Conservation (phyloP, 1,139 yeast genomes). For the Barnettozyma hawaiiensis region DNA sequence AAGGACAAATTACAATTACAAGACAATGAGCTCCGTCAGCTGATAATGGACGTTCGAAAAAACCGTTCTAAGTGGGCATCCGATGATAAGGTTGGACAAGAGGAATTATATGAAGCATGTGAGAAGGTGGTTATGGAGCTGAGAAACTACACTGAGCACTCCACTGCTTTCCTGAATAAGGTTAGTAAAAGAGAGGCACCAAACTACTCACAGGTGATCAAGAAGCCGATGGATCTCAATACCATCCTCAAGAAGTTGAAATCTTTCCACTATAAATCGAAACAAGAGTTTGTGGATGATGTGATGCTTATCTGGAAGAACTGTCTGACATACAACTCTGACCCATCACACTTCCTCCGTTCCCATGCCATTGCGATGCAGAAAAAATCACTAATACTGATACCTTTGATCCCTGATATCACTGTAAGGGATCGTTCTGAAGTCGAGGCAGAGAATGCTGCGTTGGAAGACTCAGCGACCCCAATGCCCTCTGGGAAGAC, state of each 20-base stretch:
- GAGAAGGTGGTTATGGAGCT: constrained; percentile 90
- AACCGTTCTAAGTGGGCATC: constrained; percentile 96
- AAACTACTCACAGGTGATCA: constrained; percentile 83
- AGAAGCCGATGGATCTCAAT: constrained; percentile 93
- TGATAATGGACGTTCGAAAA: constrained; percentile 88
- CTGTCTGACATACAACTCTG: constrained; percentile 89
- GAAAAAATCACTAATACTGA: constrained; percentile 68
- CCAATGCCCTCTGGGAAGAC: constrained; percentile 26
- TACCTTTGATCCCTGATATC: constrained; percentile 86
- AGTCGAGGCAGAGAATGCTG: constrained; percentile 68
- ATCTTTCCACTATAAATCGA: constrained; percentile 71
- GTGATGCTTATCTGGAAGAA: constrained; percentile 93
- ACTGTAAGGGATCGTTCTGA: constrained; percentile 75
- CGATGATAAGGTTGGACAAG: constrained; percentile 93
- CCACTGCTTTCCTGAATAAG: constrained; percentile 90
- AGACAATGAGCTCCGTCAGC: constrained; percentile 79
- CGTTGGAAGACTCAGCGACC: constrained; percentile 25
- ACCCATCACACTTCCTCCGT: constrained; percentile 86
- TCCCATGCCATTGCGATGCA: constrained; percentile 97
- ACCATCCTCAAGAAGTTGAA: constrained; percentile 90
- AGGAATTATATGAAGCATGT: constrained; percentile 94
- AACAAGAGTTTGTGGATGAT: constrained; percentile 87
- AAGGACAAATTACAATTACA: constrained; percentile 69
- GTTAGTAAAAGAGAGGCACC: constrained; percentile 98
- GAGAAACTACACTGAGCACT: constrained; percentile 91